phyloP scores from a whole-genome alignment of 2,329 filamentous ascomycete genomes.

The Pseudogymnoascus verrucosus region DNA sequence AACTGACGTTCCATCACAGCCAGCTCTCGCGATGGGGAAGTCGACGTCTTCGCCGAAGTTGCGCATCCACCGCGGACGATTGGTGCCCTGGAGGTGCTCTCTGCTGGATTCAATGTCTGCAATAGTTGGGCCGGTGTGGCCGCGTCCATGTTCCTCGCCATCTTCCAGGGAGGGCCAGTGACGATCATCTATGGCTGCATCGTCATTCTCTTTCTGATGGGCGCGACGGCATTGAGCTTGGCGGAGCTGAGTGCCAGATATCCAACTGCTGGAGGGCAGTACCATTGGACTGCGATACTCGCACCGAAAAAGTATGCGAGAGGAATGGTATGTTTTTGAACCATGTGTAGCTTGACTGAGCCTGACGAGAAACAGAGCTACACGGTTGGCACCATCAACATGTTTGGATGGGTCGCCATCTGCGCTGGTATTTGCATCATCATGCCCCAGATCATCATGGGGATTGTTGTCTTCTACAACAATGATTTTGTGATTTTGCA shows the following conservation, averaged over 20 bases:
- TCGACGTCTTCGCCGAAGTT: neutral
- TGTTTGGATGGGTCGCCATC: slow-evolving; percentile 1
- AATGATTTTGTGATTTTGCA: neutral
- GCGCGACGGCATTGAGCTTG: neutral
- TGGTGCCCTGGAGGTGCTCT: neutral
- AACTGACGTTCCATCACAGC: neutral
- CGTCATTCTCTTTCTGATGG: slow-evolving; percentile 3
- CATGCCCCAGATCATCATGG: neutral
- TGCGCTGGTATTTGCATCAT: slow-evolving; percentile 5
- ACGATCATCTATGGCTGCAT: slow-evolving; percentile 3
- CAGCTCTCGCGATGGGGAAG: neutral
- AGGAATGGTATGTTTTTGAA: slow-evolving; percentile 2
- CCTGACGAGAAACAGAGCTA: neutral
- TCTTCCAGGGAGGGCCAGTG: neutral
- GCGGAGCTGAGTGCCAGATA: neutral
- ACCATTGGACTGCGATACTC: slow-evolving; percentile 50
- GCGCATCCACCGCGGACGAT: neutral
- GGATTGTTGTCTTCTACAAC: slow-evolving; percentile 4
- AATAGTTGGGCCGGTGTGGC: slow-evolving; percentile 5
- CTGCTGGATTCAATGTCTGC: slow-evolving; percentile 2
- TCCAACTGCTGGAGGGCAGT: slow-evolving; percentile 42
- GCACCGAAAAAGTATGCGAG: slow-evolving; percentile 32
- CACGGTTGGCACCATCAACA: slow-evolving; percentile 1
- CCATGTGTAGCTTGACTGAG: neutral
- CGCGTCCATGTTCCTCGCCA: neutral